Base-by-base conservation (phyloP, 768 basidiomycete species). In the Tricholoma sp. region DNA sequence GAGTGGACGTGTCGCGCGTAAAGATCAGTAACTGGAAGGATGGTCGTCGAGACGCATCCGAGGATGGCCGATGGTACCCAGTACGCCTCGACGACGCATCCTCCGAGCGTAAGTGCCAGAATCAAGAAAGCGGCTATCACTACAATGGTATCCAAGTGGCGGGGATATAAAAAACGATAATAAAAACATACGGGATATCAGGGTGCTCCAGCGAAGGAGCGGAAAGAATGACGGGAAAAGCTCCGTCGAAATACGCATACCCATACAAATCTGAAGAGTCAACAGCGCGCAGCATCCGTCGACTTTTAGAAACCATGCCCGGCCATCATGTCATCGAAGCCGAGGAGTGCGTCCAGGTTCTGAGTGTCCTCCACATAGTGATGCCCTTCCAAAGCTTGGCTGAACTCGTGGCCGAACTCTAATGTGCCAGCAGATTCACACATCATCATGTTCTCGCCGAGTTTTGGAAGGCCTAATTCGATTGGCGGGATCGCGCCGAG, bases 401-500 rank as follows among this genome's bases (percentile, higher is more conserved):
- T 52, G 45, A 46, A 51, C 46, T 69, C 71, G 12, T 64, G 50
- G 41, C 51, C 61, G 37, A 60, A 62, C 19, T 63, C 56, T 34
- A 58, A 50, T 16, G 62, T 57, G 5, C 58, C 56, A 45, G 47
- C 31, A n/a, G 47, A 31, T n/a, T 60, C 56, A n/a, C 60, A 58
- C 47, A 71, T 56, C 57, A 56, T 55, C 35, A 67, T 47, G 43
- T 65, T 67, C 18, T 74, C 72, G 37, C 64, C 61, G 55, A 69
- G 74, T 62, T 81, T 82, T 50, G 80, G 74, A 58, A 81, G 66
- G 14, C 82, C 82, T 54, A 87, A 73, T 59, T 86, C 79, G 67
- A 87, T 78, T 0, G 85, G 80, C 2, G 85, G 86, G 60, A 89
- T 89, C 21, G 83, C 72, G 61, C 64, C 71, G 60, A 89, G 69